Evolutionary conservation across 257 asterid species (phyloP), one percentile per base, ranked within the genome.

Genomic region (Echites panduratus): DNA sequence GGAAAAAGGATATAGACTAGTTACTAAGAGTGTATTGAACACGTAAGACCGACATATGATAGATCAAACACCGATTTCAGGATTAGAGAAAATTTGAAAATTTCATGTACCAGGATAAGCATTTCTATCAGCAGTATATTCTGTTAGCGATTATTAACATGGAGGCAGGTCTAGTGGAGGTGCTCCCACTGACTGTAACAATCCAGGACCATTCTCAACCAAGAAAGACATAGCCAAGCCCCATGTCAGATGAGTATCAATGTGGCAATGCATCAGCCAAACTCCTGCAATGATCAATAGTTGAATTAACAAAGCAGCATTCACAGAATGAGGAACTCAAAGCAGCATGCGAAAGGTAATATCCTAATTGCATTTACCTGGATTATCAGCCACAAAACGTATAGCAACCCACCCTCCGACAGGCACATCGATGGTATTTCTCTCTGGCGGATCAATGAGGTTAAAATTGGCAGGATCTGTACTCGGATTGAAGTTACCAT

Each of bases 251-350:
- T 89, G 95, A 17, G 90, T 79, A 78, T 89, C 95, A 73, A 87
- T 87, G 89, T 89, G 95, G 69, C 95, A 89, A 47, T 89, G 95
- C 41, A 89, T 48, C 63, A 89, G 40, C 92, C 95, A 89, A 65
- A 87, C 89, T 44, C 95, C 95, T 86, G 87, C 54, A 76, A 7
- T 53, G 61, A 11, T 45, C 7, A 50, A 4, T 19, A 41, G 14
- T 61, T 48, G 9, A 59, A 61, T 9, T 58, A 19, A 65, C 22
- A 7, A 4, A 0, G 58, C 40, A 32, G 47, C 61, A 45, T 0
- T 32, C 9, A 8, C 3, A 57, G 10, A 20, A 66, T 27, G 22
- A 50, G 47, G 68, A 9, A 22, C 19, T 8, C 26, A 41, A 40
- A 24, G 11, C 17, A 13, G 38, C 26, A 26, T 13, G 17, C 17